phyloP scores from a whole-genome alignment of 768 basidiomycete species.

The Tulasnella sp. region DNA sequence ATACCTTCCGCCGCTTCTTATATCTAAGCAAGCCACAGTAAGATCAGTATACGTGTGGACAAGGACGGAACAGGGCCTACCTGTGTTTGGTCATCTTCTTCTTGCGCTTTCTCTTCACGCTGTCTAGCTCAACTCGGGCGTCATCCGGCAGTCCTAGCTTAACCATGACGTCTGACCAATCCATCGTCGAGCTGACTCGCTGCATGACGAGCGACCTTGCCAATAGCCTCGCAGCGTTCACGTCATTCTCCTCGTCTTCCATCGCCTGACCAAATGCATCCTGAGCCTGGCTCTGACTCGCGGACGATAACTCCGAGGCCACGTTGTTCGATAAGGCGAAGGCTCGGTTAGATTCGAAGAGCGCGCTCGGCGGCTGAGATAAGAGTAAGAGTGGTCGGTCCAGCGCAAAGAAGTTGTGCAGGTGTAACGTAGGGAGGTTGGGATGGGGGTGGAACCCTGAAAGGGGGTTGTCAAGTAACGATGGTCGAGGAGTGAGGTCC shows the following conservation, averaged over 20 bases:
- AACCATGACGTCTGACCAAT: slow-evolving; percentile 61
- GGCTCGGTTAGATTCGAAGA: slow-evolving; percentile 34
- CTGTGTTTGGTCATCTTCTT: slow-evolving; percentile 98
- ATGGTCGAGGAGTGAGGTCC: neutral
- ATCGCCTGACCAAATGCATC: slow-evolving; percentile 19
- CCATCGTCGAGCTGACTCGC: slow-evolving; percentile 46
- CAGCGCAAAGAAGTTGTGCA: slow-evolving; percentile 77
- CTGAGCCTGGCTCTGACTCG: slow-evolving; percentile 19
- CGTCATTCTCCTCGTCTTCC: slow-evolving; percentile 51
- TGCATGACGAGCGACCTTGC: slow-evolving; percentile 61
- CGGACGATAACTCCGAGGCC: slow-evolving; percentile 14
- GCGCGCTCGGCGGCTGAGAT: slow-evolving; percentile 45
- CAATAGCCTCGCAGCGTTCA: slow-evolving; percentile 71
- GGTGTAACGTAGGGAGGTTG: slow-evolving; percentile 50
- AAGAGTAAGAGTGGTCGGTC: slow-evolving; percentile 70
- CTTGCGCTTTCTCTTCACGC: slow-evolving; percentile 71
- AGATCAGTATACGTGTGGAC: neutral
- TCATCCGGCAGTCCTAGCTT: slow-evolving; percentile 48
- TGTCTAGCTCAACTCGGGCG: slow-evolving; percentile 60
- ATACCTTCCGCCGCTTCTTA: slow-evolving; percentile 81
- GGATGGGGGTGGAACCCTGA: slow-evolving; percentile 37
- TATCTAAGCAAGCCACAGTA: slow-evolving; percentile 39
- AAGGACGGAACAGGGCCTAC: slow-evolving; percentile 36
- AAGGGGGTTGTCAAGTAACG: neutral
- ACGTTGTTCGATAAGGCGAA: slow-evolving; percentile 17